Evolutionary conservation across 192 early-diverging fungal species (phyloP).

Genomic region (Gryganskiella cystojenkinii): DNA sequence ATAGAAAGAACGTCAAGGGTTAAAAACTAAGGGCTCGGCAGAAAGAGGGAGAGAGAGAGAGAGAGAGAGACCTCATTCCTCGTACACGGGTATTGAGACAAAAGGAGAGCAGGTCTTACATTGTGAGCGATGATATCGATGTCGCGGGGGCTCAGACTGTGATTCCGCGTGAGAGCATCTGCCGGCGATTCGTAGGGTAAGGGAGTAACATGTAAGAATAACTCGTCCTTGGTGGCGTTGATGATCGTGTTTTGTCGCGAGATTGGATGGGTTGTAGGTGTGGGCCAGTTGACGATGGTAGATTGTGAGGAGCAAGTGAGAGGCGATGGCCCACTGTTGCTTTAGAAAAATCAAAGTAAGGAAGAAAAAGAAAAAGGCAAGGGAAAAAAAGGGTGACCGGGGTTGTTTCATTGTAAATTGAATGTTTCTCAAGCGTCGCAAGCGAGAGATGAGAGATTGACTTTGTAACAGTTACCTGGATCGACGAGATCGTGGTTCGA

Average conservation of each 20-base stretch:
- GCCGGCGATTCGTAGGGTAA: slow-evolving; percentile 32
- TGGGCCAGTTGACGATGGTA: slow-evolving; percentile 5
- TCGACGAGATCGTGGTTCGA: too few relatives aligned
- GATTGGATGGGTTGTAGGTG: background rate
- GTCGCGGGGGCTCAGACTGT: slow-evolving; percentile 28
- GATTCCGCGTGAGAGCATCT: slow-evolving; percentile 16
- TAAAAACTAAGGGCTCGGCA: too few relatives aligned
- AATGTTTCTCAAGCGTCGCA: too few relatives aligned
- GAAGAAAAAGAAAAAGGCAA: too few relatives aligned
- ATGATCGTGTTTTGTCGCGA: background rate
- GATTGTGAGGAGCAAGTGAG: slow-evolving; percentile 18
- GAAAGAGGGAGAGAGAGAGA: too few relatives aligned
- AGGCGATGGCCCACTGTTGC: background rate
- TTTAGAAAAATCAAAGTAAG: too few relatives aligned
- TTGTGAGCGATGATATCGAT: slow-evolving; percentile 26
- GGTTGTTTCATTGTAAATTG: too few relatives aligned
- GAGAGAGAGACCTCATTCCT: too few relatives aligned
- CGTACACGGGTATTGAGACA: too few relatives aligned
- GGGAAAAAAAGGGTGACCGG: too few relatives aligned
- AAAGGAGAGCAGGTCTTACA: slow-evolving; percentile 6
- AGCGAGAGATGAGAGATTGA: too few relatives aligned
- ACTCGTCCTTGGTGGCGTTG: slow-evolving; percentile 14
- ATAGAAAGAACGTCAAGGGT: background rate
- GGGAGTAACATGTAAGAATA: slow-evolving; percentile 22
- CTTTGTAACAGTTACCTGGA: too few relatives aligned